Base-by-base conservation (phyloP, 768 basidiomycete species). In the Lyophyllum decastes region DNA sequence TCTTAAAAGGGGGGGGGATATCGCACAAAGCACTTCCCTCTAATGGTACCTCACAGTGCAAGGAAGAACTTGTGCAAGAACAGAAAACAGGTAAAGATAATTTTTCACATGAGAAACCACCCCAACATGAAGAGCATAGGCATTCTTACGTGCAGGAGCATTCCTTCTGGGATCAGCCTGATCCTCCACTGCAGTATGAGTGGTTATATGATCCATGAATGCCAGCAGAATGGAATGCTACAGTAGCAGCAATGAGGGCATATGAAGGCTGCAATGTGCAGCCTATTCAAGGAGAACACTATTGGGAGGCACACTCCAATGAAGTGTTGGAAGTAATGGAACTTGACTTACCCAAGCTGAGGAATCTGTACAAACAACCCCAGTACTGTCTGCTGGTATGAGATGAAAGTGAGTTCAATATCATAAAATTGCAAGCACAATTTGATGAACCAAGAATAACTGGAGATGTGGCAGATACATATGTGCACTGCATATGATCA, bases 221-320 rank as follows among this genome's bases (percentile, higher is more conserved):
- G 64, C 66, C 66, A 4, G 1, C 10, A 4, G 57, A 70, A 59
- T 67, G 61, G 60, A 68, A 70, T 49, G 53, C 63, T 4, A 46
- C 66, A 4, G 54, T 62, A 16, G 51, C 34, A 7, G 34, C 57
- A 5, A 55, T 58, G 53, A 9, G 35, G 24, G 35, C 35, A 22
- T 14, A 49, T 12, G 10, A 49, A 49, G 50, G 45, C 24, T 11
- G 24, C 3, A 12, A 11, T 2, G 22, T 19, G 10, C 16, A 11
- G 6, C 30, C 12, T 38, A 3, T 14, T 2, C 3, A 16, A 40
- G 25, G 45, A 35, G 60, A 51, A 22, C 9, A 1, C 6, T 57
- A 61, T 49, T n/a, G 38, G 5, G 25, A 58, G 16, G 43, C 54
- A 1, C 16, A n/a, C 7, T 2, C 14, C 0, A 35, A 58, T 2